A percentile compares a stretch with the other conserved stretches of the same genome.
Conservation (phyloP, 78 protist species). For the Tieghemostelium lacteum region DNA sequence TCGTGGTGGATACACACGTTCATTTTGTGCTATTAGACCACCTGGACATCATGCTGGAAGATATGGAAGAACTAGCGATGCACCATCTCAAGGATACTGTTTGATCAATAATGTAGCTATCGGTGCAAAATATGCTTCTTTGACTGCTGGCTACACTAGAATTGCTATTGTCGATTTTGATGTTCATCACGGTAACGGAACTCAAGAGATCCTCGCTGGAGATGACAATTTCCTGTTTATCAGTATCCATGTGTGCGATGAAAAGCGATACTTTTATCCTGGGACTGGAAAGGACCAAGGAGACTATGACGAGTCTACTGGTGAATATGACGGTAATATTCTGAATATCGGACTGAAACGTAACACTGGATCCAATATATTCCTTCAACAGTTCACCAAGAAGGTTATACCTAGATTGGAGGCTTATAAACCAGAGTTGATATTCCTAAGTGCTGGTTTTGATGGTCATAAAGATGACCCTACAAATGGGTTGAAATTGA, state of each 20-base stretch:
- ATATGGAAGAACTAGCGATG: constrained; percentile 63
- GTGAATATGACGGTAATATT: constrained; percentile 56
- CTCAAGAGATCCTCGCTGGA: constrained; percentile 81
- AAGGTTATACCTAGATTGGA: constrained; percentile 73
- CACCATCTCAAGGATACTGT: constrained; percentile 89
- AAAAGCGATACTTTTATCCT: constrained; percentile 77
- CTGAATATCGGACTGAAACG: constrained; percentile 65
- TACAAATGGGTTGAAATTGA: constrained; percentile 73
- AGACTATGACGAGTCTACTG: constrained; percentile 22
- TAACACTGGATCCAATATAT: constrained; percentile 47
- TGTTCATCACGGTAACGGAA: constrained; percentile 91
- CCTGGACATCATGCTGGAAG: constrained; percentile 90
- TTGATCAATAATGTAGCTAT: constrained; percentile 87
- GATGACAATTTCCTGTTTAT: constrained; percentile 81
- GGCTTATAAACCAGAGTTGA: constrained; percentile 78
- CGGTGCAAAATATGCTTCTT: constrained; percentile 84
- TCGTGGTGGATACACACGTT: constrained; percentile 22
- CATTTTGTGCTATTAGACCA: constrained; percentile 89
- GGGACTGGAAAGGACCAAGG: constrained; percentile 74
- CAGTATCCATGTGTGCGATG: constrained; percentile 82
- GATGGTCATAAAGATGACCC: constrained; percentile 88
- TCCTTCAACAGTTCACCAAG: constrained; percentile 57
- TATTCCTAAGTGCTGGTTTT: constrained; percentile 87
- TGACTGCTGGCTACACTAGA: constrained; percentile 28
- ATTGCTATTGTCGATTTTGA: constrained; percentile 88